These are phyloP conservation scores for Gonium pectorale DNA, from an alignment of 139 green algal species.

Conservation along the genomic window DNA sequence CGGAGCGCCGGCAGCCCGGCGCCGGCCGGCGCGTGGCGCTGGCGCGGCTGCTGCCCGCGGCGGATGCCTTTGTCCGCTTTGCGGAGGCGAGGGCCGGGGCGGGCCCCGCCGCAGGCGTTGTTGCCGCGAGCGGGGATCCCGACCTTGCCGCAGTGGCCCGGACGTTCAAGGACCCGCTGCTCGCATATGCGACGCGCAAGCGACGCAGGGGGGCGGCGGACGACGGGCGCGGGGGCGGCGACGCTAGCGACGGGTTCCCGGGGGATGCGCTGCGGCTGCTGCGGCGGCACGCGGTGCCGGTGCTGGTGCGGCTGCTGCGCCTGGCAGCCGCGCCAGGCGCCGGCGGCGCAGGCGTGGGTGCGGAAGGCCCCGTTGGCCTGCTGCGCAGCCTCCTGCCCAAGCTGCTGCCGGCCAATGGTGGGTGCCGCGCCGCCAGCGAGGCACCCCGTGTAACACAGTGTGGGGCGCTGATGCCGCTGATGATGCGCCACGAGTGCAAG, in stretches of 20 bases:
- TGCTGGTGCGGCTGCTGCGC: slow-evolving; percentile 30
- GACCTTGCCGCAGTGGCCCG: neutral
- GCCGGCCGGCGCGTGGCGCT: slow-evolving; percentile 15
- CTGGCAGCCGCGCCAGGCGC: neutral
- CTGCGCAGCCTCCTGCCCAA: slow-evolving; percentile 12
- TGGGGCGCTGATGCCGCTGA: no score
- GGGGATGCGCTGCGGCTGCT: slow-evolving; percentile 5
- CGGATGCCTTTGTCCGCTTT: neutral
- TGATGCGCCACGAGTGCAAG: no score
- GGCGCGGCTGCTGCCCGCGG: slow-evolving; percentile 34
- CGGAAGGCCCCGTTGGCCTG: neutral
- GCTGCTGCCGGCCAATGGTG: slow-evolving; percentile 37
- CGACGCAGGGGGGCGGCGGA: slow-evolving; percentile 16
- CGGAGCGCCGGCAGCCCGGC: slow-evolving; percentile 11
- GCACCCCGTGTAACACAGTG: no score
- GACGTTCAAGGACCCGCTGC: slow-evolving; percentile 36
- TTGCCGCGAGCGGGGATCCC: neutral
- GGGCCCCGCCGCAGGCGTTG: neutral
- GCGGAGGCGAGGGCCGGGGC: neutral
- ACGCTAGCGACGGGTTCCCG: neutral
- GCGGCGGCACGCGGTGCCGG: slow-evolving; percentile 32
- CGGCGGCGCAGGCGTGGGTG: neutral
- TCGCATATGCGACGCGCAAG: slow-evolving; percentile 50
- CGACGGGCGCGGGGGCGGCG: neutral
- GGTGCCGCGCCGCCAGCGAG: no score